Conservation (phyloP, 257 asterid species). For the Leonotis leonurus region DNA sequence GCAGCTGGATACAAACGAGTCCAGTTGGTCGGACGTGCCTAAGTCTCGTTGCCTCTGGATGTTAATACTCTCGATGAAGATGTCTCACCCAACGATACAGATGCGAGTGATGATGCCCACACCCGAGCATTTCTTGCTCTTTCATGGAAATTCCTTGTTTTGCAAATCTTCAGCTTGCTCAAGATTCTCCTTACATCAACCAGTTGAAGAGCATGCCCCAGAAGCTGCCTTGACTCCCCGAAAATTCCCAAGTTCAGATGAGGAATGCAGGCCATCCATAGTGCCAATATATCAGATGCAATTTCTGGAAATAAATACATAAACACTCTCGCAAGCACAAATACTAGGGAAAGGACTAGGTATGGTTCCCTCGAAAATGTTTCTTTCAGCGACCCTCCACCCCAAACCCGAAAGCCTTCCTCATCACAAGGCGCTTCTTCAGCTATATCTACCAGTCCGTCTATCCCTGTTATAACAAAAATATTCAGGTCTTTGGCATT, state of each 20-base stretch:
- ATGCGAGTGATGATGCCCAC: slow-evolving; percentile 88
- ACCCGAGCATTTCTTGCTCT: slow-evolving; percentile 74
- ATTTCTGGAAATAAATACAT: slow-evolving; percentile 39
- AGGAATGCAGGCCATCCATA: slow-evolving; percentile 62
- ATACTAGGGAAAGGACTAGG: slow-evolving; percentile 35
- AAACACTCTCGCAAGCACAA: slow-evolving; percentile 40
- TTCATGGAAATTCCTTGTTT: slow-evolving; percentile 55
- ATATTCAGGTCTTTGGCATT: background rate
- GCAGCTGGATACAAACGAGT: slow-evolving; percentile 13
- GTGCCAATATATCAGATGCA: slow-evolving; percentile 29
- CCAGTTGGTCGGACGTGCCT: background rate
- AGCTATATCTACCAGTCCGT: slow-evolving; percentile 28
- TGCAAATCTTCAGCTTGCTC: slow-evolving; percentile 57
- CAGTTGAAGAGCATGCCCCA: slow-evolving; percentile 54
- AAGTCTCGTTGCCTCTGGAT: slow-evolving; percentile 20
- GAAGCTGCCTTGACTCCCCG: slow-evolving; percentile 61
- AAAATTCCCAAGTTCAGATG: slow-evolving; percentile 53
- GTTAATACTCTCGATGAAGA: slow-evolving; percentile 42
- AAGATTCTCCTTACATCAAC: slow-evolving; percentile 58
- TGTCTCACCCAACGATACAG: slow-evolving; percentile 57
- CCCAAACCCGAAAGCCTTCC: slow-evolving; percentile 15
- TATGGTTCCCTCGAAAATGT: slow-evolving; percentile 39
- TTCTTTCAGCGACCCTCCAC: slow-evolving; percentile 35
- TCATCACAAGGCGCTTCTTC: slow-evolving; percentile 26
- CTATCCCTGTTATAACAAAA: slow-evolving; percentile 30